A percentile compares a stretch with the other conserved stretches of the same genome.
Evolutionary conservation across 495 filamentous ascomycete species (phyloP).

Genomic region (Penicillium lagena): DNA sequence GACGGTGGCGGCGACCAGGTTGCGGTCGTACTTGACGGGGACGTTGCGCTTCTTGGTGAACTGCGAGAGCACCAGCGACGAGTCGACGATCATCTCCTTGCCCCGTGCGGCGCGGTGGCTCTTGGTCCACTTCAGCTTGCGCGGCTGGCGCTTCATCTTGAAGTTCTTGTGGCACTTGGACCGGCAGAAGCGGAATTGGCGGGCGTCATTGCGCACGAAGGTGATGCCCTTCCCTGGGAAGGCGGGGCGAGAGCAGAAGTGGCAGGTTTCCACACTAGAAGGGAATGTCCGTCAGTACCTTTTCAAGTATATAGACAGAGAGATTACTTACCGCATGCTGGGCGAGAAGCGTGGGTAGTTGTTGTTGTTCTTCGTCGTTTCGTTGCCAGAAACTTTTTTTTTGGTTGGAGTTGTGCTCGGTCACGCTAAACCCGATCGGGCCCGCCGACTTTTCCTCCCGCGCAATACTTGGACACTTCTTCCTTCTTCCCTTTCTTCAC

Average conservation of each 20-base stretch:
- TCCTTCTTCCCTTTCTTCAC: constrained; percentile 2
- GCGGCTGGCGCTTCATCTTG: constrained; percentile 94
- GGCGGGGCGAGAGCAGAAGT: constrained; percentile 79
- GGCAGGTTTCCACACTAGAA: constrained; percentile 75
- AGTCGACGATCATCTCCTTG: constrained; percentile 94
- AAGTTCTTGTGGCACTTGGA: constrained; percentile 96
- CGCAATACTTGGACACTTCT: constrained; percentile 2
- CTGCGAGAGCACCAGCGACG: constrained; percentile 79
- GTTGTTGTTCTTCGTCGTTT: constrained; percentile 8
- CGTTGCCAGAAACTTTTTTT: constrained; percentile 24
- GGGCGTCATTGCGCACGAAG: constrained; percentile 76
- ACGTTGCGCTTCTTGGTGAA: constrained; percentile 92
- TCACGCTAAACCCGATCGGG: constrained; percentile 23
- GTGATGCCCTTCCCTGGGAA: constrained; percentile 90
- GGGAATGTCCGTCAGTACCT: background rate
- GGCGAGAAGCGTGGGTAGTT: constrained; percentile 10
- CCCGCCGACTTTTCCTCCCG: constrained; percentile 24
- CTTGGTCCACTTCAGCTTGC: constrained; percentile 86
- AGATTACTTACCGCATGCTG: constrained; percentile 27
- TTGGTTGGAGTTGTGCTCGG: constrained; percentile 21
- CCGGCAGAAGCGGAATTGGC: constrained; percentile 60
- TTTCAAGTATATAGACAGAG: no score
- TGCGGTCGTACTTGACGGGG: constrained; percentile 90
- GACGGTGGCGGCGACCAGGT: constrained; percentile 78
- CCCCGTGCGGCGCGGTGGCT: constrained; percentile 62